Conservation (phyloP, 768 basidiomycete genomes). For the Postia placenta region DNA sequence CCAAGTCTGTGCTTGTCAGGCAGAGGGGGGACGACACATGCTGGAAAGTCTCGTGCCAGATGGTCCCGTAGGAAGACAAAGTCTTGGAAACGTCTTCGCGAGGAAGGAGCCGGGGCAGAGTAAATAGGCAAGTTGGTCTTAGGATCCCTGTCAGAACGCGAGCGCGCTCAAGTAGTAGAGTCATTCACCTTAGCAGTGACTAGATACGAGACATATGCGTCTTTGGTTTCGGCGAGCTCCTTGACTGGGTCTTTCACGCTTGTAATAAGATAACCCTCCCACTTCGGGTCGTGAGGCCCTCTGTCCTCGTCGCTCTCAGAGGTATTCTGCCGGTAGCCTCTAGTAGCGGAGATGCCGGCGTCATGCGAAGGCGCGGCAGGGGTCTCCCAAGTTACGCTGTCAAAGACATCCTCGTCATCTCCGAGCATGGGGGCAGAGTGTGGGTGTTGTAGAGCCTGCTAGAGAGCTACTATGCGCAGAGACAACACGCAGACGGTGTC, state of each 20-base stretch:
- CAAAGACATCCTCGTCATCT: constrained; percentile 87
- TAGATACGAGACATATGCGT: constrained; percentile 92
- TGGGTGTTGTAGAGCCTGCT: background rate
- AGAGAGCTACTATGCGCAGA: background rate
- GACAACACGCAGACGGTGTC: constrained; percentile 7
- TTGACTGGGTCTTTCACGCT: constrained; percentile 90
- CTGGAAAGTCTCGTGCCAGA: constrained; percentile 87
- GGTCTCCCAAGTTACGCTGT: constrained; percentile 88
- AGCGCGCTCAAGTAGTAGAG: too few relatives aligned
- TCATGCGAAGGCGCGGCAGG: constrained; percentile 47
- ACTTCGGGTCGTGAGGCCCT: constrained; percentile 76
- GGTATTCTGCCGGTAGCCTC: constrained; percentile 80
- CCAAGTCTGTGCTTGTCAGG: constrained; percentile 97
- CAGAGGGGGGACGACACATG: constrained; percentile 94
- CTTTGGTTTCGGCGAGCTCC: constrained; percentile 94
- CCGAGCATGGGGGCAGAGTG: constrained; percentile 50
- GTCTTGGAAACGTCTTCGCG: constrained; percentile 91
- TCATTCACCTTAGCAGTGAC: constrained; percentile 78
- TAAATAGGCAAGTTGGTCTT: constrained; percentile 92
- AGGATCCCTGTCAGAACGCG: background rate
- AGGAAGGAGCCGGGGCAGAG: constrained; percentile 63
- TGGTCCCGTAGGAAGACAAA: constrained; percentile 92
- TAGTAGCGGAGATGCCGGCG: constrained; percentile 37
- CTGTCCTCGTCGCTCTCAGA: constrained; percentile 59
- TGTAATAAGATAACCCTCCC: constrained; percentile 83